Evolutionary conservation across 306 rosid genomes (phyloP), one percentile per base, ranked within the genome.

Genomic region (Prunus davidiana): DNA sequence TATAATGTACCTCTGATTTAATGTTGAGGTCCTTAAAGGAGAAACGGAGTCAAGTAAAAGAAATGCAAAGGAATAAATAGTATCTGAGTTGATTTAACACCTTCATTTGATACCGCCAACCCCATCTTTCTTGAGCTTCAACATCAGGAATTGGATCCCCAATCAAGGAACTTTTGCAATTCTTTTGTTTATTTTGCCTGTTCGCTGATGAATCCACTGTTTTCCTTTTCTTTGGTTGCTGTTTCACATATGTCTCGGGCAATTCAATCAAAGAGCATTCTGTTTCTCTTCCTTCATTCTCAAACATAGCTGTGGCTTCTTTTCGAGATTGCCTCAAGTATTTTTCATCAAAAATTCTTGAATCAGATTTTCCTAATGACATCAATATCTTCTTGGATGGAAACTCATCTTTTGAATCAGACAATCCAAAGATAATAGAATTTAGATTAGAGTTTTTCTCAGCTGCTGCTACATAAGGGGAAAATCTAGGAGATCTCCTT

Each of bases 41-140:
- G 64, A 22, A 11, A 24, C 5, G 24, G 43, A 24, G 67, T 70
- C 16, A 34, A 50, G 61, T 52, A 43, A 76, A 32, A 75, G 20
- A 20, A 34, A 74, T 52, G 75, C 71, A 76, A 71, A 52, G 66
- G 76, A 69, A 30, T 30, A 64, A 79, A 67, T 18, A 62, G 49
- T 76, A 20, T 58, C 64, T 28, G 43, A 55, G 51, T 62, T 67
- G 13, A 80, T 75, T 64, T 69, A 76, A 74, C 20, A 91, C 98
- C 98, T 91, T 94, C 86, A 90, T 65, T 80, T 88, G 88, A 75
- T 94, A 94, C 25, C 98, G 97, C 98, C 98, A 94, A 52, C 86
- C 87, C 98, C 98, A 94, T 88, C 88, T 87, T 65, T 86, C 81
- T 57, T 71, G 96, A 83, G 98, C 97, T 87, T 94, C 97, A 69